Evolutionary conservation across 805 yeast genomes (phyloP), one percentile per base, ranked within the genome.

Genomic region (Wickerhamomyces xylosicus): DNA sequence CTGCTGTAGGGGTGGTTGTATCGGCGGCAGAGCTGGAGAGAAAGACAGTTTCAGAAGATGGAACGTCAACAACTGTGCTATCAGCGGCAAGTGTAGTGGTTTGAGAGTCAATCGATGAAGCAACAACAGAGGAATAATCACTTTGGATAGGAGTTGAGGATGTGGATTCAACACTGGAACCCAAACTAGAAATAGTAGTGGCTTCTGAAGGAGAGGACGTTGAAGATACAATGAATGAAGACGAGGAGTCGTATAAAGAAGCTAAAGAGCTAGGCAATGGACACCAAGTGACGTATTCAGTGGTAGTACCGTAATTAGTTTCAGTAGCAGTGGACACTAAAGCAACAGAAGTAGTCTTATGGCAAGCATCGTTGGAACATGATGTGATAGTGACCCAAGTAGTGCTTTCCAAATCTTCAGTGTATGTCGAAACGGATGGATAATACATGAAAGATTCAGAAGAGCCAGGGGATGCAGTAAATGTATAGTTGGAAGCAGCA

Each of bases 241-340:
- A 15, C 5, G n/a, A n/a, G 5, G 25, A 19, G 11, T 18, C n/a
- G 9, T 20, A 28, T 9, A 28, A 14, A 15, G 37, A 31, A 11
- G 37, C 36, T 10, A 37, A 18, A 5, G 41, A 19, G 7, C 38
- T 19, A 5, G 45, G 36, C 10, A 52, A 33, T 19, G 54, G 55
- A 37, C 57, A 49, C 40, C 43, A 51, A 18, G 57, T 54, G 14
- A 55, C 52, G 27, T 42, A 47, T 17, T 40, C 47, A 16, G 53
- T 51, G 15, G 46, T 38, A 15, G 41, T 54, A 46, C 61, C 62
- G 47, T 49, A 41, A 19, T 49, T 47, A 33, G 64, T 60, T 32
- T 54, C 54, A 25, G 67, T 63, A 22, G 62, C 60, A 33, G 58
- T 50, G 5, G 52, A 37, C 5, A 50, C 46, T 21, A 45, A 33